Evolutionary conservation across 2,329 filamentous ascomycete species (phyloP), one percentile per base, ranked within the genome.

Genomic region (Trichoderma sp.): DNA sequence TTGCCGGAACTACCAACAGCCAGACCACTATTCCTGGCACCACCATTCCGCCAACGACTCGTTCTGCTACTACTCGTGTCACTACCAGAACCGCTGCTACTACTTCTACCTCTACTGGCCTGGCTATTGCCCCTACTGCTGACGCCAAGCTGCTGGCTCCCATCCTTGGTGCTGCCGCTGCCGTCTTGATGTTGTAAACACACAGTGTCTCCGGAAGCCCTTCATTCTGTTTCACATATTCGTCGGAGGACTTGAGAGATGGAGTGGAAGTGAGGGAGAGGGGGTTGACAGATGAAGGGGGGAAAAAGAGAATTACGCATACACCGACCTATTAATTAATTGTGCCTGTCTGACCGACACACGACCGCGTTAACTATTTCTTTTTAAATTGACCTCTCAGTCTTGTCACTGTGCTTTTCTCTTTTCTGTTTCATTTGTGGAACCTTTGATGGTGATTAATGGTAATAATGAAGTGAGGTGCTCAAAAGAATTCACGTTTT

Each of bases 101-200:
- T 27, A 59, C 61, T 22, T 57, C 61, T 7, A 35, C 61, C 19
- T 65, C 67, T 8, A 53, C 48, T 19, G 67, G 29, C 13, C 39
- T 64, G 50, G 67, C 39, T 15, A 42, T 52, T 15, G 50, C 50
- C 4, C 59, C 59, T 10, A 64, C 59, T 45, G 64, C 64, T 32
- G 67, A 68, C 22, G 59, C 57, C 48, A 68, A 68, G 64, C 42
- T 67, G 45, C 56, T 67, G 45, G 64, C 57, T 27, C 64, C 64
- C 15, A 52, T 67, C 56, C 25, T 67, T 15, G 64, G 64, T 60
- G 64, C 64, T 54, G 64, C 64, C 25, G 64, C 64, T 13, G 64
- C 64, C 25, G 9, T 67, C 5, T n/a, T 67, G 56, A 60, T 67
- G 64, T 17, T 67, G 32, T 67, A 61, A 67, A 48, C 52, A 54